Evolutionary conservation across 768 basidiomycete species (phyloP).

Genomic region (Amanita jacksonii): DNA sequence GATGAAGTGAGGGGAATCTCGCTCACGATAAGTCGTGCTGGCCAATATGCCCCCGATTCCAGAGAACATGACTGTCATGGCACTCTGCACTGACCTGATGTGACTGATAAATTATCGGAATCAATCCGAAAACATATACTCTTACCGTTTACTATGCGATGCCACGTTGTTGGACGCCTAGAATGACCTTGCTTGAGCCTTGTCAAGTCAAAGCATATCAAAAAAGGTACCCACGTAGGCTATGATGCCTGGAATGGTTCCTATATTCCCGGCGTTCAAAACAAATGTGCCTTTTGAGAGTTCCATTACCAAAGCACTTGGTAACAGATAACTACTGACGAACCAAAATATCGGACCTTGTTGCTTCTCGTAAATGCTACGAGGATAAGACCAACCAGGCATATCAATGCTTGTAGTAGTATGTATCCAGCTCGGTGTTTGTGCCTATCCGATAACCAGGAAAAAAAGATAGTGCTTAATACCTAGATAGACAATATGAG

Average conservation of each 20-base stretch:
- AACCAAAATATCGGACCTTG: conserved; percentile 34
- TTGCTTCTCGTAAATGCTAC: conserved; percentile 29
- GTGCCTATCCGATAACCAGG: conserved; percentile 36
- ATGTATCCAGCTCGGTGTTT: conserved; percentile 35
- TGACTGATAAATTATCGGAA: background rate
- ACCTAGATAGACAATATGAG: conserved; percentile 17
- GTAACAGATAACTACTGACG: background rate
- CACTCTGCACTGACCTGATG: conserved; percentile 25
- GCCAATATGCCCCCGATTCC: conserved; percentile 36
- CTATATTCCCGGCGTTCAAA: conserved; percentile 33
- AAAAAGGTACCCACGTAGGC: conserved; percentile 26
- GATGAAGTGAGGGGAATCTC: conserved; percentile 34
- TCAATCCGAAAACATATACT: background rate
- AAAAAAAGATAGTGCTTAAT: conserved; percentile 30
- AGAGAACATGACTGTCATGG: conserved; percentile 31
- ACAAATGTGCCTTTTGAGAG: conserved; percentile 30
- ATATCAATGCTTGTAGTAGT: conserved; percentile 26
- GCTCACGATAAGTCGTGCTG: conserved; percentile 30
- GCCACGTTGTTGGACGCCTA: conserved; percentile 39
- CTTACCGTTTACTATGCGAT: conserved; percentile 34
- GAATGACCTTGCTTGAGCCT: background rate
- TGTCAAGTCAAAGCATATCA: background rate
- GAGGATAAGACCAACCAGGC: conserved; percentile 28
- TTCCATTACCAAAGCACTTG: background rate
- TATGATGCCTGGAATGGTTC: conserved; percentile 33